These are phyloP conservation scores for Tricharina praecox DNA, from an alignment of 495 filamentous ascomycete species.

Conservation along the genomic window DNA sequence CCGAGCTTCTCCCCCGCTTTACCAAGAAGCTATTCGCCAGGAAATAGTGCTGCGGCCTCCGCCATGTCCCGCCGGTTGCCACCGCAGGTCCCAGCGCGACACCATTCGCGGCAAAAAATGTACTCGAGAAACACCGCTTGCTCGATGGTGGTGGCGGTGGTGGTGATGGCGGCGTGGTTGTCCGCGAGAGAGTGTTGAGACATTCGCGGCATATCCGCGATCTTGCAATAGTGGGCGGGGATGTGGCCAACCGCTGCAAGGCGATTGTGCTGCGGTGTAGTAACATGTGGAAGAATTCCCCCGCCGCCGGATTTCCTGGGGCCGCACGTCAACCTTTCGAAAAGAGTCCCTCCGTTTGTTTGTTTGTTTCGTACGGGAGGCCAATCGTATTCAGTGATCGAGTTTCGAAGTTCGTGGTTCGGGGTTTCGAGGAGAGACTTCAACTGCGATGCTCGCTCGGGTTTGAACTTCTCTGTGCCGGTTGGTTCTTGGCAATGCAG, in stretches of 20 bases:
- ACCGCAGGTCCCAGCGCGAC: background rate
- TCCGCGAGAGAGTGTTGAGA: slow-evolving; percentile 3
- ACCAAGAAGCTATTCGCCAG: slow-evolving; percentile 14
- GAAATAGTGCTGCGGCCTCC: slow-evolving; percentile 13
- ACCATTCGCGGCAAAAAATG: background rate
- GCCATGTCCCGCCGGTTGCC: slow-evolving; percentile 14
- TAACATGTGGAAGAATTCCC: no score
- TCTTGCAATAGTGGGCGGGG: background rate
- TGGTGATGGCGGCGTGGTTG: no score
- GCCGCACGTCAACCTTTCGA: no score
- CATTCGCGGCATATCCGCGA: slow-evolving; percentile 3
- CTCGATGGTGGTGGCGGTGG: no score
- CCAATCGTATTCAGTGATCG: no score
- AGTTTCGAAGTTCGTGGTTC: no score
- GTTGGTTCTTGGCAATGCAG: no score
- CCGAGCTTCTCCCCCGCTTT: background rate
- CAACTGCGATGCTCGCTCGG: no score
- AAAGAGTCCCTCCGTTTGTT: background rate
- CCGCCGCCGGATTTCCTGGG: background rate
- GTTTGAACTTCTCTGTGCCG: no score
- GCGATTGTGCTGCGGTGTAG: slow-evolving; percentile 1
- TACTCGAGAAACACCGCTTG: background rate
- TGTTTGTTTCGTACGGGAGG: no score
- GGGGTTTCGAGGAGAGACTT: no score
- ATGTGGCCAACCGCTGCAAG: slow-evolving; percentile 4